Conservation (phyloP, 345 rosid genomes). For the Moricandia moricandioides region DNA sequence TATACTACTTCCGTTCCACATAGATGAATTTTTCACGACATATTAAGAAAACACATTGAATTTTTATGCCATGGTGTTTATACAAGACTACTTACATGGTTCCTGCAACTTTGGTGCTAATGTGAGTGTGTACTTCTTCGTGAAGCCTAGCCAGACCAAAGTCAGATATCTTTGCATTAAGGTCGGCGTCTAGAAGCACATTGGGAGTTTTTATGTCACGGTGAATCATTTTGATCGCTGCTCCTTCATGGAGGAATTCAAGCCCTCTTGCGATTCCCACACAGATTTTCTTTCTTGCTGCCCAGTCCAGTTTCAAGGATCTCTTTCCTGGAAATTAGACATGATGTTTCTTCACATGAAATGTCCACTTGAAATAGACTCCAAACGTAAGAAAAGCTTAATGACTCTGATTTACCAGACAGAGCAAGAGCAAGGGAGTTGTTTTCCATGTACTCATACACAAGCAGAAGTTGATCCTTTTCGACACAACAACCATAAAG, state of each 20-base stretch:
- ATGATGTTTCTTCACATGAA: not conserved
- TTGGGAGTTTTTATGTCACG: constrained; percentile 64
- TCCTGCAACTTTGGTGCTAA: constrained; percentile 61
- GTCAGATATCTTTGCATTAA: constrained; percentile 23
- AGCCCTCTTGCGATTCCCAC: constrained; percentile 61
- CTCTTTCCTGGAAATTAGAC: not conserved
- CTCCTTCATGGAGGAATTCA: constrained; percentile 56
- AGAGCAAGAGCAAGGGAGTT: constrained; percentile 40
- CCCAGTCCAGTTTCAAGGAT: constrained; percentile 47
- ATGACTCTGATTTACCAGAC: constrained; percentile 5
- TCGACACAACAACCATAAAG: constrained; percentile 30
- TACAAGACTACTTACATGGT: constrained; percentile 37
- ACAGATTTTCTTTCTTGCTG: constrained; percentile 46
- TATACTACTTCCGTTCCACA: not conserved
- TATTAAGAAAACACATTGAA: not conserved
- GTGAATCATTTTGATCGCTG: constrained; percentile 52
- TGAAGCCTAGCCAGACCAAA: no score
- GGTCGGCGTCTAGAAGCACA: constrained; percentile 46
- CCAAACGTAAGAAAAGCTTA: no score
- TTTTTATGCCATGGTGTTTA: not conserved
- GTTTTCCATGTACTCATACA: constrained; percentile 48
- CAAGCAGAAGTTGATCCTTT: constrained; percentile 29
- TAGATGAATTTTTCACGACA: not conserved
- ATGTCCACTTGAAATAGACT: not conserved
- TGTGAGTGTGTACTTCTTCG: constrained; percentile 27